Percentiles rank a stretch among this genome's conserved stretches.
Evolutionary conservation across 2,329 filamentous ascomycete species (phyloP).

Genomic region (Colletotrichum neosansevieriae): DNA sequence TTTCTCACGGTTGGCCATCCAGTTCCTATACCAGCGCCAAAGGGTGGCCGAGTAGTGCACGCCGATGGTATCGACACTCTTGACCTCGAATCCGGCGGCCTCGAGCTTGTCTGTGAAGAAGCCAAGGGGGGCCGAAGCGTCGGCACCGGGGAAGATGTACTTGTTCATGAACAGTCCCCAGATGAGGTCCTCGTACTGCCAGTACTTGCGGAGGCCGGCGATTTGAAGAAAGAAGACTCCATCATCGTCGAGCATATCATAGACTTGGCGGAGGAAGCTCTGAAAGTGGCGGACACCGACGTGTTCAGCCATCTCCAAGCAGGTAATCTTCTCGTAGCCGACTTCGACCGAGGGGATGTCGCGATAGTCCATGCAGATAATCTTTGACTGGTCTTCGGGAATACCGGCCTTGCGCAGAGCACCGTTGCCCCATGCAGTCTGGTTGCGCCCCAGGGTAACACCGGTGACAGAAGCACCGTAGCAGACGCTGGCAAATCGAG

Average conservation of each 20-base stretch:
- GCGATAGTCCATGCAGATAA: conserved; percentile 90
- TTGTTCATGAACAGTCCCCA: conserved; percentile 99
- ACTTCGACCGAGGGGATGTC: conserved; percentile 76
- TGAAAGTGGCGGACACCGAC: conserved; percentile 85
- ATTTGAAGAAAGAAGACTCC: conserved; percentile 96
- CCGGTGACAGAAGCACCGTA: conserved; percentile 83
- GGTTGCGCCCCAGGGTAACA: conserved; percentile 88
- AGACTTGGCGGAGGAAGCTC: conserved; percentile 65
- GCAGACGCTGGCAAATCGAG: conserved; percentile 85
- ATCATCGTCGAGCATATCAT: conserved; percentile 96
- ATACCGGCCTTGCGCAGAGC: conserved; percentile 81
- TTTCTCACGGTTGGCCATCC: conserved; percentile 88
- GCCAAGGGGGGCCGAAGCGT: conserved; percentile 92
- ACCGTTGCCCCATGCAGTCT: conserved; percentile 89
- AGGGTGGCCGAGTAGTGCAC: conserved; percentile 90
- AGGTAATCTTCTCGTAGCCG: conserved; percentile 79
- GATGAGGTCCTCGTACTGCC: conserved; percentile 98
- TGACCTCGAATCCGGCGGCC: conserved; percentile 82
- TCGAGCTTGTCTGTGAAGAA: conserved; percentile 88
- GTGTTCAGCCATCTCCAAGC: conserved; percentile 96
- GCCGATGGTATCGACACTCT: conserved; percentile 80
- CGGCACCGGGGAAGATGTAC: conserved; percentile 96
- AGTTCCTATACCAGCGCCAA: conserved; percentile 94
- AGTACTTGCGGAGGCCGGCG: conserved; percentile 90
- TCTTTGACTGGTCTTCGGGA: conserved; percentile 81